A percentile compares a stretch with the other conserved stretches of the same genome.
Conservation (phyloP, 2,329 filamentous ascomycete species). For the Myriangium duriaei region DNA sequence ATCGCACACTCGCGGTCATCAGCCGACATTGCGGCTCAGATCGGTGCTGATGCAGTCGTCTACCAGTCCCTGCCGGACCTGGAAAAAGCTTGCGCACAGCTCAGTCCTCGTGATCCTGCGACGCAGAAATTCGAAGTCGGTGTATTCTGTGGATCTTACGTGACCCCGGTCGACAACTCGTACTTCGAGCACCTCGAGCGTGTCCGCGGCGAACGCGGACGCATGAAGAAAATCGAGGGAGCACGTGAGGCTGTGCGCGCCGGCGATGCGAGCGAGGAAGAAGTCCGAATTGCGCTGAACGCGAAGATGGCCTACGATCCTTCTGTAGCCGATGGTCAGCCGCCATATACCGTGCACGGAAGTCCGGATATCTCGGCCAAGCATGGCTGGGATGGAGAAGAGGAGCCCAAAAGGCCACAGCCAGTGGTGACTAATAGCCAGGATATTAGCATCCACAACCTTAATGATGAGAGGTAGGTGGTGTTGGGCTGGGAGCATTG, state of each 20-base stretch:
- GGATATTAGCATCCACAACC: slow-evolving; percentile 51
- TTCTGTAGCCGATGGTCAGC: slow-evolving; percentile 16
- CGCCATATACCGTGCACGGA: slow-evolving; percentile 11
- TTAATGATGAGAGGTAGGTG: slow-evolving; percentile 28
- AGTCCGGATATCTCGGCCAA: slow-evolving; percentile 10
- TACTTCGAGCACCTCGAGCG: slow-evolving; percentile 75
- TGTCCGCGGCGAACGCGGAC: slow-evolving; percentile 56
- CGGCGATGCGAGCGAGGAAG: slow-evolving; percentile 46
- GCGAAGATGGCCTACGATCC: slow-evolving; percentile 42
- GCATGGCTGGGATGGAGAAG: slow-evolving; percentile 15
- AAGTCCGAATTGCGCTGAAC: slow-evolving; percentile 44
- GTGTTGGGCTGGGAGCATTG: too few species aligned
- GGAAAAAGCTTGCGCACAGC: slow-evolving; percentile 63
- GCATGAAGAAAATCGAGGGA: slow-evolving; percentile 52
- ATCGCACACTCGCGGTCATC: slow-evolving; percentile 56
- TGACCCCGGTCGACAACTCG: slow-evolving; percentile 62
- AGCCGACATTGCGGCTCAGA: slow-evolving; percentile 50
- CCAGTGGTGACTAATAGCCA: slow-evolving; percentile 25
- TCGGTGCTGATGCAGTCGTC: slow-evolving; percentile 64
- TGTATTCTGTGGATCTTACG: slow-evolving; percentile 80
- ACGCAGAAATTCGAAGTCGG: slow-evolving; percentile 70
- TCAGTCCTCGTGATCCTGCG: slow-evolving; percentile 46
- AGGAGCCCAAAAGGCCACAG: slow-evolving; percentile 20
- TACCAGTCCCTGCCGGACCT: slow-evolving; percentile 68
- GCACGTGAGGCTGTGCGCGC: slow-evolving; percentile 53